These are phyloP conservation scores for Daldinia vernicosa DNA, from an alignment of 495 filamentous ascomycete species.

Conservation along the genomic window DNA sequence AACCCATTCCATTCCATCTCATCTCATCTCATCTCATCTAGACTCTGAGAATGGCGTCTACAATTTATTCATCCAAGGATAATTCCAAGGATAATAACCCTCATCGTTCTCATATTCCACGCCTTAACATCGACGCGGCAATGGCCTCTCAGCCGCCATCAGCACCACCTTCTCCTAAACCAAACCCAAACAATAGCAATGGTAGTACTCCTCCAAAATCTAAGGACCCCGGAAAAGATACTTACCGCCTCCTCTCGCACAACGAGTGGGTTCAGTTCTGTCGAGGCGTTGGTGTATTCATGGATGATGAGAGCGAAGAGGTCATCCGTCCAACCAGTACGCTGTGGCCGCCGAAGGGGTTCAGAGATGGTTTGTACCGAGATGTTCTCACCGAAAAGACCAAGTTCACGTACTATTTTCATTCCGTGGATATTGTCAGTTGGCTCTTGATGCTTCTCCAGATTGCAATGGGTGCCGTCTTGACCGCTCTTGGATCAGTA, in stretches of 20 bases:
- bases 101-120: conserved; percentile 26
- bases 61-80: conserved; percentile 31
- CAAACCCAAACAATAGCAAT: conserved; percentile 22
- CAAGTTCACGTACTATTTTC: conserved; percentile 52
- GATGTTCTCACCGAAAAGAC: conserved; percentile 54
- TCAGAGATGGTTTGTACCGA: conserved; percentile 55
- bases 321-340: conserved; percentile 53
- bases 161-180: conserved; percentile 24
- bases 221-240: conserved; percentile 18
- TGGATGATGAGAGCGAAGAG: conserved; percentile 53
- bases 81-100: too few species aligned
- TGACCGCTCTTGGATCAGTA: conserved; percentile 56
- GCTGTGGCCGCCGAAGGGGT: conserved; percentile 56
- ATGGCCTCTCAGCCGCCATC: conserved; percentile 29
- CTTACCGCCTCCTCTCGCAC: conserved; percentile 52
- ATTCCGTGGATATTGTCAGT: conserved; percentile 44
- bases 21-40: conserved; percentile 13
- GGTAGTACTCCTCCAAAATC: conserved; percentile 13
- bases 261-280: conserved; percentile 57
- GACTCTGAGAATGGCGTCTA: conserved; percentile 30
- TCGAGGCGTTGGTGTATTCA: conserved; percentile 56
- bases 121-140: conserved; percentile 22
- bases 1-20: conserved; percentile 10
- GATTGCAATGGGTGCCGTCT: conserved; percentile 54
- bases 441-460: conserved; percentile 57